These are phyloP conservation scores for Spergularia marina DNA, from an alignment of 148 eudicot species.

Conservation along the genomic window DNA sequence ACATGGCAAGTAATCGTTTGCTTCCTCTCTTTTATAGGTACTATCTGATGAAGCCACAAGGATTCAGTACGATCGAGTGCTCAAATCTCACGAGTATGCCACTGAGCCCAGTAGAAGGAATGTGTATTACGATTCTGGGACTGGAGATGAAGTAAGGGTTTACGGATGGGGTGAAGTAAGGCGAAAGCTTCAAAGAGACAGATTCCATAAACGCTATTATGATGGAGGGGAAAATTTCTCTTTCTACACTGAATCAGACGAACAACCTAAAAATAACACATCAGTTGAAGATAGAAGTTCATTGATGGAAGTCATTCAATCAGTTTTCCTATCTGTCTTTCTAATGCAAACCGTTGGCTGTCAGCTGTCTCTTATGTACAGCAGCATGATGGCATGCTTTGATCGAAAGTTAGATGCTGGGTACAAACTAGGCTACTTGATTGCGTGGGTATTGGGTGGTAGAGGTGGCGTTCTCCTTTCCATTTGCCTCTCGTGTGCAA, in stretches of 20 bases:
- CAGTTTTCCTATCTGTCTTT: slow-evolving; percentile 61
- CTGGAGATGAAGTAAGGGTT: slow-evolving; percentile 47
- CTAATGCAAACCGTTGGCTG: slow-evolving; percentile 69
- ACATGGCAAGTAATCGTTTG: not conserved
- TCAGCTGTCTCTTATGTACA: slow-evolving; percentile 57
- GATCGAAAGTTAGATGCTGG: slow-evolving; percentile 71
- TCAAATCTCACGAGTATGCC: slow-evolving; percentile 34
- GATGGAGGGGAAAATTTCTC: slow-evolving; percentile 33
- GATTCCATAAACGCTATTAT: slow-evolving; percentile 35
- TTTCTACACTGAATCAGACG: slow-evolving; percentile 36
- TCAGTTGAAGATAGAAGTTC: slow-evolving; percentile 53
- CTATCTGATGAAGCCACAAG: slow-evolving; percentile 61
- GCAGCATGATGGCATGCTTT: slow-evolving; percentile 60
- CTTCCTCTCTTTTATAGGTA: slow-evolving; percentile 38
- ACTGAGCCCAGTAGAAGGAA: slow-evolving; percentile 33
- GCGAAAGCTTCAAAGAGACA: slow-evolving; percentile 48
- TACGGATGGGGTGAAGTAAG: slow-evolving; percentile 54
- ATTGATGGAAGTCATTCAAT: slow-evolving; percentile 59
- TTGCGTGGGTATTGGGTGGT: slow-evolving; percentile 85
- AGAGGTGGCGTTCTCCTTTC: slow-evolving; percentile 68
- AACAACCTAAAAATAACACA: slow-evolving; percentile 33
- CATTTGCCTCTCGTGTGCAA: slow-evolving; percentile 71
- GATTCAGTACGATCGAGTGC: slow-evolving; percentile 51
- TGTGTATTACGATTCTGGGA: slow-evolving; percentile 34
- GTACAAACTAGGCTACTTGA: slow-evolving; percentile 64